A percentile compares a stretch with the other conserved stretches of the same genome.
Evolutionary conservation across 805 yeast genomes (phyloP).

Genomic region (Yarrowia divulgata): DNA sequence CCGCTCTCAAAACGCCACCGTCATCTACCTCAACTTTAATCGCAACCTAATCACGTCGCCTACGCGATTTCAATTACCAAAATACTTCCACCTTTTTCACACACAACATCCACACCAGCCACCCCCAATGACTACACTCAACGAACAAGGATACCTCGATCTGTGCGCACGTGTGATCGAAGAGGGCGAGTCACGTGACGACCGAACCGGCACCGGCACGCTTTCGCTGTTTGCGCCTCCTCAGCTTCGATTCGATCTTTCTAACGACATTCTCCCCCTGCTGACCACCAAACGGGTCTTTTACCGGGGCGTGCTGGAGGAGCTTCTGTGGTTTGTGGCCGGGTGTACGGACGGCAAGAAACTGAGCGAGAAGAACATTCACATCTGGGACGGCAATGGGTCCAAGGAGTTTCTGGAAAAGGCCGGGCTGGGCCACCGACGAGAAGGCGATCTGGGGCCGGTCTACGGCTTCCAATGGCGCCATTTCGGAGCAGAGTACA

Average conservation of each 20-base stretch:
- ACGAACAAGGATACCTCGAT: constrained; percentile 85
- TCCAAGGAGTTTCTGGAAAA: constrained; percentile 88
- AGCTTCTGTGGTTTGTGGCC: constrained; percentile 88
- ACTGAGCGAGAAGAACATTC: constrained; percentile 84
- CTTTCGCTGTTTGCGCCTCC: constrained; percentile 92
- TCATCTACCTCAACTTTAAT: background rate
- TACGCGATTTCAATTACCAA: constrained; percentile 24
- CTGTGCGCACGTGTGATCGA: constrained; percentile 76
- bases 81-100: no score
- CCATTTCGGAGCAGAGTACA: constrained; percentile 95
- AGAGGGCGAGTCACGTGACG: constrained; percentile 91
- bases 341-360: constrained; percentile 90
- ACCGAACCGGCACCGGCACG: constrained; percentile 98
- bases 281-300: constrained; percentile 93
- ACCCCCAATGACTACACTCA: constrained; percentile 23
- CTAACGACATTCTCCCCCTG: constrained; percentile 79
- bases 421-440: constrained; percentile 76
- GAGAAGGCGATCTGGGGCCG: constrained; percentile 97
- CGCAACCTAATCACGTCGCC: constrained; percentile 13
- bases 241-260: constrained; percentile 81
- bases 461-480: constrained; percentile 99
- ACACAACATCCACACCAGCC: background rate
- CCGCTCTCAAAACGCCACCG: background rate
- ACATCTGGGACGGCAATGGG: constrained; percentile 99
- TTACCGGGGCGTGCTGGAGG: constrained; percentile 86